Conservation (phyloP, 2,329 filamentous ascomycete genomes). For the Fusarium goolgardi region DNA sequence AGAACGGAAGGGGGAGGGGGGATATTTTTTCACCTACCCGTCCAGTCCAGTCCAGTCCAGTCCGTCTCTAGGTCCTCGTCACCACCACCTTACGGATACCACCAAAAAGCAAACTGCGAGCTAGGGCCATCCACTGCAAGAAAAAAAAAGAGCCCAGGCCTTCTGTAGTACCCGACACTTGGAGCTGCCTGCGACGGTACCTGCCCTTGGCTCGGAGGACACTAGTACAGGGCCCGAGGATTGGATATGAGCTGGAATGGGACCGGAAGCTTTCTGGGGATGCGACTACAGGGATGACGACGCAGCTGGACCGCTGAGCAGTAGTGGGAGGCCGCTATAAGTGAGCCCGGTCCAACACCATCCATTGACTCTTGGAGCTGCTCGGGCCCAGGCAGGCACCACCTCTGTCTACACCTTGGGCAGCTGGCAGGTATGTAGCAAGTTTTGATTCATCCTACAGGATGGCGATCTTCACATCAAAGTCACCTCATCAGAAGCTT, state of each 20-base stretch:
- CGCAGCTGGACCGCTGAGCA: slow-evolving; percentile 27
- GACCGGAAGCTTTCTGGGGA: slow-evolving; percentile 22
- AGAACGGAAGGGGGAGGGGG: slow-evolving; percentile 27
- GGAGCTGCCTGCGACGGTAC: slow-evolving; percentile 23
- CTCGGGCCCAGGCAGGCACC: neutral
- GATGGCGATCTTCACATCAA: neutral
- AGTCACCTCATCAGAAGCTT: slow-evolving; percentile 13
- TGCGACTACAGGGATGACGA: slow-evolving; percentile 30
- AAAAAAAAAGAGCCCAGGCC: slow-evolving; percentile 1
- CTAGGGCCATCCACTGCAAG: slow-evolving; percentile 5
- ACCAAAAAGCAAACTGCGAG: slow-evolving; percentile 15
- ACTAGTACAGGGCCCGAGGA: slow-evolving; percentile 23
- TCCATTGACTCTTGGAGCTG: neutral
- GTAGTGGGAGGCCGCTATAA: slow-evolving; percentile 30
- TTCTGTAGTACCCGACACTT: slow-evolving; percentile 13
- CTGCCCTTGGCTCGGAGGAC: slow-evolving; percentile 31
- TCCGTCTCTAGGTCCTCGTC: slow-evolving; percentile 8
- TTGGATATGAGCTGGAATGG: slow-evolving; percentile 34
- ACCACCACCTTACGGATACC: slow-evolving; percentile 8
- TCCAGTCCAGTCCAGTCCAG: neutral
- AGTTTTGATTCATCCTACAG: neutral
- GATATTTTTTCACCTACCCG: slow-evolving; percentile 35
- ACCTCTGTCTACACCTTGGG: neutral
- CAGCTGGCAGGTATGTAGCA: neutral
- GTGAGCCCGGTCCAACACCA: neutral